These are phyloP conservation scores for Aspergillus ellipticus DNA, from an alignment of 495 filamentous ascomycete genomes.

Conservation along the genomic window DNA sequence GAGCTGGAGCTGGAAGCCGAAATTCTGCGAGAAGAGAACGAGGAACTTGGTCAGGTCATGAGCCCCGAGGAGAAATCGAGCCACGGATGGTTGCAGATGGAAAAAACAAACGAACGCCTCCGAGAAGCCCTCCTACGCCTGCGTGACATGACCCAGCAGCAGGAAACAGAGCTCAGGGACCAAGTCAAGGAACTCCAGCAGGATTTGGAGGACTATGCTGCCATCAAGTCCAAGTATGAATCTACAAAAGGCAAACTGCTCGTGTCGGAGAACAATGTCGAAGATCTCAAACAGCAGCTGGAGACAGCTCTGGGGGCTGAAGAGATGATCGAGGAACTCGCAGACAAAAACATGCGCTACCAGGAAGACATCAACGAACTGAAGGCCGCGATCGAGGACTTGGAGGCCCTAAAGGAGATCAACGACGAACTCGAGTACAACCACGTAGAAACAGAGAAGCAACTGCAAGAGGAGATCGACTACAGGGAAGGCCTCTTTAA, in stretches of 20 bases:
- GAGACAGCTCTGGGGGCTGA: slow-evolving; percentile 84
- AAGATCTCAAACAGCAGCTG: slow-evolving; percentile 86
- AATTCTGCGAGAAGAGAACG: slow-evolving; percentile 81
- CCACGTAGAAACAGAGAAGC: slow-evolving; percentile 86
- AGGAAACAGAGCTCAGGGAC: slow-evolving; percentile 72
- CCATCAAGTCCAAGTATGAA: slow-evolving; percentile 67
- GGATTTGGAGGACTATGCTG: slow-evolving; percentile 69
- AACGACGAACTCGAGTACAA: slow-evolving; percentile 93
- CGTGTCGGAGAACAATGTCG: slow-evolving; percentile 69
- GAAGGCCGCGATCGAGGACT: slow-evolving; percentile 72
- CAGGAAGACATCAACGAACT: slow-evolving; percentile 81
- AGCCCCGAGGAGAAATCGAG: slow-evolving; percentile 82
- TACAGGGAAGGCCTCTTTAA: slow-evolving; percentile 71
- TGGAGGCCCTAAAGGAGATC: slow-evolving; percentile 84
- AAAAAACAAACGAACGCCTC: slow-evolving; percentile 82
- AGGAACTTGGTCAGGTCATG: slow-evolving; percentile 76
- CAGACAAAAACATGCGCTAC: slow-evolving; percentile 76
- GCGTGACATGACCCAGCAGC: slow-evolving; percentile 80
- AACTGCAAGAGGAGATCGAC: slow-evolving; percentile 90
- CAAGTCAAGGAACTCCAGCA: slow-evolving; percentile 76
- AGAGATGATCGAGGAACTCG: slow-evolving; percentile 88
- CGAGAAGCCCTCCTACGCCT: slow-evolving; percentile 79
- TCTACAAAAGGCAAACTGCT: slow-evolving; percentile 66
- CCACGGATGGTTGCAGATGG: slow-evolving; percentile 87
- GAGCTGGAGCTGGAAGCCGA: slow-evolving; percentile 87